phyloP scores from a whole-genome alignment of 1,139 yeast genomes.

The Zygoascus sp. region DNA sequence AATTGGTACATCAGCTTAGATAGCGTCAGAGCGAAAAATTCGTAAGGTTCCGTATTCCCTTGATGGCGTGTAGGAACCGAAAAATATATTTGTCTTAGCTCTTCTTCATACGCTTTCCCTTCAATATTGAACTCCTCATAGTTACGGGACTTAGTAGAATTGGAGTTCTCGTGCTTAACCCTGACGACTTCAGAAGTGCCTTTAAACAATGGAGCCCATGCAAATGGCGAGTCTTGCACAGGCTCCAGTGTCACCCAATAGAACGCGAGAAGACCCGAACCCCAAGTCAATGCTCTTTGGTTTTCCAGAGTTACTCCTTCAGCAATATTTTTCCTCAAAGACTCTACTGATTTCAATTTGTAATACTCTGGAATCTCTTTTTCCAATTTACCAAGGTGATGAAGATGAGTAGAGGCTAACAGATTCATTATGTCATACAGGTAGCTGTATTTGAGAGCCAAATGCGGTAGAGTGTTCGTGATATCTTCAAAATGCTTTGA shows the following conservation, averaged over 20 bases:
- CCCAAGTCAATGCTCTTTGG: neutral
- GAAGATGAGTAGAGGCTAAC: conserved; percentile 16
- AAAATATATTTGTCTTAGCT: neutral
- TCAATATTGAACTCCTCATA: neutral
- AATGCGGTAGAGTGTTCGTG: conserved; percentile 7
- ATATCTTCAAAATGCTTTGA: conserved; percentile 6
- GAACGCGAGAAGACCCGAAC: neutral
- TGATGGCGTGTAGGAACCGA: neutral
- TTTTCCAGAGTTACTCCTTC: neutral
- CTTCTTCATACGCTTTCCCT: neutral
- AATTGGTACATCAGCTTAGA: neutral
- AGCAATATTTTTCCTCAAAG: neutral
- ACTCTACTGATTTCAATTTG: neutral
- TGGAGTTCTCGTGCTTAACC: neutral
- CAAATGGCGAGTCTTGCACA: neutral
- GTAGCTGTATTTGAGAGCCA: conserved; percentile 13
- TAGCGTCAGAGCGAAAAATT: neutral
- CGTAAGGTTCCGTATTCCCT: neutral
- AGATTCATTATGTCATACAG: conserved; percentile 15
- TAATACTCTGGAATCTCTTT: neutral
- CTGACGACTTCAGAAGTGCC: neutral
- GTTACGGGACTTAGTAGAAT: neutral
- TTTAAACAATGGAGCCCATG: neutral
- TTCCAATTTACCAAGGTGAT: conserved; percentile 4
- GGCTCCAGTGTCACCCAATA: conserved; percentile 1